These are phyloP conservation scores for Pestalotiopsis fici DNA, from an alignment of 2,329 filamentous ascomycete species.

Conservation along the genomic window DNA sequence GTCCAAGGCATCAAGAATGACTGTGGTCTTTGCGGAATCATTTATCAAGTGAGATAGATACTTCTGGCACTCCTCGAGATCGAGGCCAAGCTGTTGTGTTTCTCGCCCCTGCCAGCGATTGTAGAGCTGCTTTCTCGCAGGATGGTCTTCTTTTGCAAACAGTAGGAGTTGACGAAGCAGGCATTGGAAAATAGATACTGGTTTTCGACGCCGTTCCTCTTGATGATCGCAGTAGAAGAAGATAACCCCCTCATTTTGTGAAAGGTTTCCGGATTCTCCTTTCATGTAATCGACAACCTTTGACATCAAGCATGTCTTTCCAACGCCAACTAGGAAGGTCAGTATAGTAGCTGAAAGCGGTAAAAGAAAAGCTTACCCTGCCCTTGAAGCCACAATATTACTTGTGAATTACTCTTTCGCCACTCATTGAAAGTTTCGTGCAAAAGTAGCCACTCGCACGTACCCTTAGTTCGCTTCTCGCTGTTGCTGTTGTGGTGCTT, in stretches of 20 bases:
- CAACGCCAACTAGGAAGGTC: background rate
- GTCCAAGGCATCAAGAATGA: background rate
- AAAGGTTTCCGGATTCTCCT: no score
- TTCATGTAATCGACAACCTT: background rate
- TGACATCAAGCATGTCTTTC: background rate
- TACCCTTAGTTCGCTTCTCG: background rate
- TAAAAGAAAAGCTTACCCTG: background rate
- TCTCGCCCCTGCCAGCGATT: background rate
- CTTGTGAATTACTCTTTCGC: background rate
- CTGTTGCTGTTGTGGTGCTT: background rate
- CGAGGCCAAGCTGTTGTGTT: background rate
- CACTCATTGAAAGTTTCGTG: background rate
- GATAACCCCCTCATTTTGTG: background rate
- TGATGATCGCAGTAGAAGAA: background rate
- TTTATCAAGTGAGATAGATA: background rate
- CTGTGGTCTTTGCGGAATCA: background rate
- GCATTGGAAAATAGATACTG: background rate
- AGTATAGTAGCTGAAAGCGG: no score
- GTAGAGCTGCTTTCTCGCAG: background rate
- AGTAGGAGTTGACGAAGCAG: background rate
- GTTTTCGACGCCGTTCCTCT: background rate
- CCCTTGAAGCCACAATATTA: background rate
- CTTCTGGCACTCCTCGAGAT: background rate
- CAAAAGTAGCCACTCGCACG: background rate
- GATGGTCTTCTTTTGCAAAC: accelerated